Evolutionary conservation across 108 stramenopile species (phyloP).

Genomic region (Fistulifera pelliculosa): DNA sequence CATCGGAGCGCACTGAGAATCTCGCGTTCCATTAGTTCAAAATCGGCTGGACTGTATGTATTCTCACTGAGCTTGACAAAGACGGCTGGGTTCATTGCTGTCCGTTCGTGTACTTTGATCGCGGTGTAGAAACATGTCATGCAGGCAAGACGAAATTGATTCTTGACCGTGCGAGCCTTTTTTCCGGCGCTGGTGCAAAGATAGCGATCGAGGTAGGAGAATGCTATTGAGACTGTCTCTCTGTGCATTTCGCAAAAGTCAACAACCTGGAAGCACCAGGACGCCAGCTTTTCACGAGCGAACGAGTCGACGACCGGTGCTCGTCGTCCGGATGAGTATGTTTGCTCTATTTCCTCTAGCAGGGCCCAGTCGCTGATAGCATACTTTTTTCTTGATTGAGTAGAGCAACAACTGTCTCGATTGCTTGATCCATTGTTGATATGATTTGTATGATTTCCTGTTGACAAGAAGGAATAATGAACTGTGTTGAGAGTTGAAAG

Average conservation of each 20-base stretch:
- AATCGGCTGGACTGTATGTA: constrained; percentile 27
- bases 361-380: constrained; percentile 12
- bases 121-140: constrained; percentile 59
- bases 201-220: constrained; percentile 52
- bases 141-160: constrained; percentile 60
- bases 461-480: too few species aligned
- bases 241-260: constrained; percentile 48
- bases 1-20: constrained; percentile 32
- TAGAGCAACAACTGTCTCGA: constrained; percentile 10
- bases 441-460: too few species aligned
- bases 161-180: constrained; percentile 19
- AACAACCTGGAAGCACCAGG: constrained; percentile 57
- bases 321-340: background rate
- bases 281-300: constrained; percentile 40
- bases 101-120: constrained; percentile 51
- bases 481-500: too few species aligned
- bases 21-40: constrained; percentile 42
- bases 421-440: too few species aligned
- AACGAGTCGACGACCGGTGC: constrained; percentile 20
- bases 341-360: constrained; percentile 1
- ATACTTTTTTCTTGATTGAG: constrained; percentile 12
- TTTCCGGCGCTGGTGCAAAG: constrained; percentile 13
- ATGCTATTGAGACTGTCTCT: constrained; percentile 52
- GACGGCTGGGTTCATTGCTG: constrained; percentile 38
- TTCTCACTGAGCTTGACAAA: constrained; percentile 52